Evolutionary conservation across 1,284 basidiomycete species (phyloP), one percentile per base, ranked within the genome.

Genomic region (Acaromyces ingoldii): DNA sequence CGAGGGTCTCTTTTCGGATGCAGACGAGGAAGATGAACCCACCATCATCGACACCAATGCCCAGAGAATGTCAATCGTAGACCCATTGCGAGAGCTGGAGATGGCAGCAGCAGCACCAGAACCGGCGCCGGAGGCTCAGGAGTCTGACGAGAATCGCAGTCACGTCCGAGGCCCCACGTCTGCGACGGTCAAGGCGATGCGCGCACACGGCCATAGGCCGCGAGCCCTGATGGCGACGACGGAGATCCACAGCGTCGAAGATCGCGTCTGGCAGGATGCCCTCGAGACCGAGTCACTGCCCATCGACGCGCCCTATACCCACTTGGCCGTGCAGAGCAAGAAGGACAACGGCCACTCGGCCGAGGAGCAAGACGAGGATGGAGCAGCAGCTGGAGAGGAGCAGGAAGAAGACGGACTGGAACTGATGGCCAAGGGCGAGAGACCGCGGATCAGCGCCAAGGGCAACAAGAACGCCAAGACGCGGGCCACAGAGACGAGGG

Each of bases 271-370:
- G 64, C 52, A 53, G 15, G 59, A 62, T 22, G 64, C 64, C 2
- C 51, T 67, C 17, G 60, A 67, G 7, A 13, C 13, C 11, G 60
- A 47, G 6, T 48, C 53, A 1, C 45, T 67, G 36, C 64, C 64
- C 9, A 53, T 63, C 31, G 62, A 67, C 29, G 64, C 60, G n/a
- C 59, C 62, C 3, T 67, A 67, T 44, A 67, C 64, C 4, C 63
- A 67, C n/a, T 51, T 67, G 1, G 57, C 60, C 1, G 62, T 57
- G 13, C 53, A 51, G 2, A 11, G 22, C 33, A 34, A n/a, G 4
- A 6, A 26, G n/a, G 4, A 21, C 30, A 22, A 25, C 9, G 13
- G 11, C 17, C 3, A 17, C 19, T 22, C 22, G 4, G 45, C 15
- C 24, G 31, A 25, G 15, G 51, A 17, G 38, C 26, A 28, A 46